Conservation (phyloP, 2,329 filamentous ascomycete species). For the Phoma sp. region DNA sequence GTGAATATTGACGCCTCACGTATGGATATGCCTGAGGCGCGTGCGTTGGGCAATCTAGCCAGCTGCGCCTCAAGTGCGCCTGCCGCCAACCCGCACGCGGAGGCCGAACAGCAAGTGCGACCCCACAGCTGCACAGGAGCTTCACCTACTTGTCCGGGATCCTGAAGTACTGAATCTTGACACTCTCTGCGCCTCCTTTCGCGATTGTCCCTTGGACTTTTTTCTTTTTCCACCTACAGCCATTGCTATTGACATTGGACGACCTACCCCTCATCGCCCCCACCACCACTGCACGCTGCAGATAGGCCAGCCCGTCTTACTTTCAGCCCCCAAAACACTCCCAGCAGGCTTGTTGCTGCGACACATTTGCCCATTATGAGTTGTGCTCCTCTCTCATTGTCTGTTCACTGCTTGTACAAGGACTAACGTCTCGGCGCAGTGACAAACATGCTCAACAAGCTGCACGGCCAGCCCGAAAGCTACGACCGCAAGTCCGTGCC, state of each 20-base stretch:
- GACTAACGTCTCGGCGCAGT: conserved; percentile 59
- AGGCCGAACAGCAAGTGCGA: conserved; percentile 31
- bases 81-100: conserved; percentile 31
- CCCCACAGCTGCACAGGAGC: conserved; percentile 35
- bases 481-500: conserved; percentile 91
- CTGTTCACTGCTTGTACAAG: conserved; percentile 1
- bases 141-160: conserved; percentile 27
- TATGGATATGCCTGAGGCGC: conserved; percentile 11
- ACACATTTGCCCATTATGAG: conserved; percentile 42
- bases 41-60: conserved; percentile 18
- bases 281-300: conserved; percentile 35
- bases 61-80: conserved; percentile 27
- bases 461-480: conserved; percentile 94
- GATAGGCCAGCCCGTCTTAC: conserved; percentile 38
- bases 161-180: conserved; percentile 23
- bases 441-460: conserved; percentile 89
- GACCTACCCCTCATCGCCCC: conserved; percentile 40
- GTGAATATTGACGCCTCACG: conserved; percentile 19
- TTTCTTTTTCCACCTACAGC: conserved; percentile 18
- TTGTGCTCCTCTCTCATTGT: conserved; percentile 28
- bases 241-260: conserved; percentile 23
- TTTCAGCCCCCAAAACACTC: conserved; percentile 38
- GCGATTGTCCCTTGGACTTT: conserved; percentile 18
- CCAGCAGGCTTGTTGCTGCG: conserved; percentile 36
- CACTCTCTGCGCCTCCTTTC: conserved; percentile 23